phyloP scores from a whole-genome alignment of 768 basidiomycete genomes.

The Cystobasidium tubakii region DNA sequence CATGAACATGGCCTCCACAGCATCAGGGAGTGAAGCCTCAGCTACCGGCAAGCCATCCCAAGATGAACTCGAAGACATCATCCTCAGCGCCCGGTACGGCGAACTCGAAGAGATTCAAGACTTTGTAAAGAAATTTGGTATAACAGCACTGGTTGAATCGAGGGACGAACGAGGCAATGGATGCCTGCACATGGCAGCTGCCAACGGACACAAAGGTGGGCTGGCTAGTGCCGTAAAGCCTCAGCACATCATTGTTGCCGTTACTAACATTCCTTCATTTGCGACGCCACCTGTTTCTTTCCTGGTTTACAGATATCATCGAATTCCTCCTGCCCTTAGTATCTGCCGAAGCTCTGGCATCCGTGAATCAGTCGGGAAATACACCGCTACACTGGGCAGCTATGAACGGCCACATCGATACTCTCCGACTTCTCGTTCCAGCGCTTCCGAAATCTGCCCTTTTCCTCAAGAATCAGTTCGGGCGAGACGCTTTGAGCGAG shows the following conservation, averaged over 20 bases:
- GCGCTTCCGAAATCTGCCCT: slow-evolving; percentile 23
- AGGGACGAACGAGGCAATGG: slow-evolving; percentile 46
- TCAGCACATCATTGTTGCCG: too few species aligned
- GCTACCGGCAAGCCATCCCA: slow-evolving; percentile 14
- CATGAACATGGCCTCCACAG: not conserved
- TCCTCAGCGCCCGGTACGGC: slow-evolving; percentile 47
- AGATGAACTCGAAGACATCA: slow-evolving; percentile 46
- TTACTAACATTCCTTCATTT: not conserved
- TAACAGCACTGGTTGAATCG: slow-evolving; percentile 37
- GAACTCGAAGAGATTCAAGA: slow-evolving; percentile 44
- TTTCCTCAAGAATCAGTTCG: slow-evolving; percentile 34
- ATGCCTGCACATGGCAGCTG: slow-evolving; percentile 46
- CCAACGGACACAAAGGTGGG: slow-evolving; percentile 47
- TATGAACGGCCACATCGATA: slow-evolving; percentile 32
- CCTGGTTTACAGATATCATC: slow-evolving; percentile 6
- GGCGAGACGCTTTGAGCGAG: slow-evolving; percentile 21
- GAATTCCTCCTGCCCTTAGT: slow-evolving; percentile 23
- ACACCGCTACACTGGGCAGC: slow-evolving; percentile 40
- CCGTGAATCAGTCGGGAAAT: slow-evolving; percentile 28
- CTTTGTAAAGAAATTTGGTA: slow-evolving; percentile 42
- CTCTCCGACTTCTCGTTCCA: slow-evolving; percentile 24
- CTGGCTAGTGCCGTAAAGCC: not conserved
- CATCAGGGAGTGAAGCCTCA: not conserved
- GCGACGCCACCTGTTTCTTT: not conserved
- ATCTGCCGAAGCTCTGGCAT: slow-evolving; percentile 12